A percentile compares a stretch with the other conserved stretches of the same genome.
phyloP scores from a whole-genome alignment of 2,329 filamentous ascomycete species.

The Tolypocladium endophyticum region DNA sequence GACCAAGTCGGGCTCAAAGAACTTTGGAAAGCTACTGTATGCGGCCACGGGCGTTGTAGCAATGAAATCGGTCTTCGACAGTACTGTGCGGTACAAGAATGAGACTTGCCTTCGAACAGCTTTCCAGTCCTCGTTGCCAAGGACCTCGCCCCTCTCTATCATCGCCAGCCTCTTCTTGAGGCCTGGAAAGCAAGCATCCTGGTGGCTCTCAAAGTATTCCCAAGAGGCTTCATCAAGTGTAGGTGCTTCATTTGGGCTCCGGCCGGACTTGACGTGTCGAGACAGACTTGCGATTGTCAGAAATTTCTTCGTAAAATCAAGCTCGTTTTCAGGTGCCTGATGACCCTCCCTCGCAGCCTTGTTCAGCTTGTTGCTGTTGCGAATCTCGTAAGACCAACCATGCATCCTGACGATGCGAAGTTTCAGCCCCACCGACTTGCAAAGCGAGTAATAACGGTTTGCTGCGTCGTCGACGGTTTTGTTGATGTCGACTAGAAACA shows the following conservation, averaged over 20 bases:
- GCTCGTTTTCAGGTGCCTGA: neutral
- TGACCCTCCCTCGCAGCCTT: neutral
- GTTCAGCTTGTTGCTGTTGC: conserved; percentile 19
- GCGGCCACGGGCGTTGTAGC: conserved; percentile 35
- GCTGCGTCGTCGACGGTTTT: conserved; percentile 34
- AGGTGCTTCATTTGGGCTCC: conserved; percentile 18
- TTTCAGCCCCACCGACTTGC: conserved; percentile 21
- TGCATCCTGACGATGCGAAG: conserved; percentile 27
- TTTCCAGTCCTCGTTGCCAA: conserved; percentile 16
- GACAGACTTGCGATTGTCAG: conserved; percentile 15
- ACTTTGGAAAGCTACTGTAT: conserved; percentile 21
- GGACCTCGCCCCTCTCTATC: conserved; percentile 16
- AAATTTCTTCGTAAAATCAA: conserved; percentile 26
- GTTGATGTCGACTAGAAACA: conserved; percentile 38
- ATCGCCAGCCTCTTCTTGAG: conserved; percentile 25
- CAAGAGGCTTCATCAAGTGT: conserved; percentile 33
- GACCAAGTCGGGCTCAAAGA: conserved; percentile 73
- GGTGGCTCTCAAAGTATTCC: conserved; percentile 24
- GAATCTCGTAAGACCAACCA: conserved; percentile 27
- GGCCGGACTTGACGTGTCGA: conserved; percentile 4
- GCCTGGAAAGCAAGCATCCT: conserved; percentile 17
- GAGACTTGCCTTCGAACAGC: conserved; percentile 20
- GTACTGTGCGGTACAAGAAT: conserved; percentile 25
- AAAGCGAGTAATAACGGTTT: conserved; percentile 27
- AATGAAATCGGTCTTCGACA: conserved; percentile 30